Evolutionary conservation across 2,329 filamentous ascomycete genomes (phyloP), one percentile per base, ranked within the genome.

Genomic region (Fusarium concolor): DNA sequence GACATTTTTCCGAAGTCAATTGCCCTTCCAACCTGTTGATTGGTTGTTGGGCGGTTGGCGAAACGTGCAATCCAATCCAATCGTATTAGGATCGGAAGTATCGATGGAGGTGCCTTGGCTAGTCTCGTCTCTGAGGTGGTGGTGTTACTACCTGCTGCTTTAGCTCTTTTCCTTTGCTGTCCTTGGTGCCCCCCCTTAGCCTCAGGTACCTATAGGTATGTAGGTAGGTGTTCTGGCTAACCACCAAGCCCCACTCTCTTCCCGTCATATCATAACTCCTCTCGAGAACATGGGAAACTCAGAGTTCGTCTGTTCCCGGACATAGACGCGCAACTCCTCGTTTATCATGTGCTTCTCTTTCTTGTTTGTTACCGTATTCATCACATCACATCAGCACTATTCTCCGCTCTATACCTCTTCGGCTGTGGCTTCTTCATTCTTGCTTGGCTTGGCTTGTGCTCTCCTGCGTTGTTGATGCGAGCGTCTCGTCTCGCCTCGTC

Each of bases 51-150:
- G 61, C 47, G 47, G 56, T 65, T 66, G 52, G 46, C 62, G 54
- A 70, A 69, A 69, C 62, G 53, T 67, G 53, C 58, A 69, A 63
- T 64, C 44, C 61, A 69, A 51, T 49, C 59, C 57, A 63, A 69
- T 55, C 50, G 62, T 63, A 41, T 67, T 68, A 49, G 53, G 56
- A 70, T 69, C 66, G 67, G 66, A 46, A 54, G 65, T 61, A 68
- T 67, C 61, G 54, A 68, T 65, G 39, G 43, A 58, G 37, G 66
- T 52, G 47, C 56, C 66, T 70, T 59, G 53, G 46, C 63, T 52
- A 53, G 67, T 62, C 33, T n/a, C 12, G 6, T 24, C 22, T 24
- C 4, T 33, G 28, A 11, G 28, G 9, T 33, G 11, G 31, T 33
- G 65, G 22, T 24, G 22, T n/a, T n/a, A n/a, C 31, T 41, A 59